phyloP scores from a whole-genome alignment of 345 rosid species.

The Moringa oleifera region DNA sequence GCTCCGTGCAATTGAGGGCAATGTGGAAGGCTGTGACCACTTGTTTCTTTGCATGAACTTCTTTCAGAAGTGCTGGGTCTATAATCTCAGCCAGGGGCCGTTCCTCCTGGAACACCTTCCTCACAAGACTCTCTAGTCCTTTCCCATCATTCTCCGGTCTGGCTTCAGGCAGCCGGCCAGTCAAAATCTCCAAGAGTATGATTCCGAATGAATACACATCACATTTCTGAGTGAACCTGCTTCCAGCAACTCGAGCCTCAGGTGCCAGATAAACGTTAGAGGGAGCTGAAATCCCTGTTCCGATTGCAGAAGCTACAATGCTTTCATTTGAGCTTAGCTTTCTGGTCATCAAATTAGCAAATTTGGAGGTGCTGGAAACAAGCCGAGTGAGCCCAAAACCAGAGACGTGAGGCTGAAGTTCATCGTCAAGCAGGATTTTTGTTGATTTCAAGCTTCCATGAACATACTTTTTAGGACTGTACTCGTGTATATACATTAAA shows the following conservation, averaged over 20 bases:
- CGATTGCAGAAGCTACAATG: conserved; percentile 30
- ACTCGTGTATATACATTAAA: conserved; percentile 75
- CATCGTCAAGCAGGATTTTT: conserved; percentile 80
- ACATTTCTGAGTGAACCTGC: conserved; percentile 74
- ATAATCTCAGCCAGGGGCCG: conserved; percentile 67
- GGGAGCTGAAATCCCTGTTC: conserved; percentile 43
- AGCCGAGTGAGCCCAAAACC: conserved; percentile 73
- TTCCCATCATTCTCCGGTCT: conserved; percentile 55
- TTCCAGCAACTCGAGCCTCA: conserved; percentile 58
- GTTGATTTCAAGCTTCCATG: conserved; percentile 85
- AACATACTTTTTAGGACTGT: conserved; percentile 58
- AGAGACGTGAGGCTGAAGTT: conserved; percentile 69
- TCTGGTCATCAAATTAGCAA: conserved; percentile 35
- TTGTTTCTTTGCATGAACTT: conserved; percentile 65
- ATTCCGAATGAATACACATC: conserved; percentile 89
- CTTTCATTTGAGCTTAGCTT: conserved; percentile 43
- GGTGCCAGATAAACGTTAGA: conserved; percentile 66
- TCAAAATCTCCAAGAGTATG: conserved; percentile 77
- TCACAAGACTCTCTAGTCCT: conserved; percentile 56
- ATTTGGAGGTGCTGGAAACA: conserved; percentile 36
- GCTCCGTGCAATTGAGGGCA: conserved; percentile 84
- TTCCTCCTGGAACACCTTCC: conserved; percentile 65
- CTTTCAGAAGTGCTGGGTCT: conserved; percentile 53
- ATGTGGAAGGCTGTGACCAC: conserved; percentile 62
- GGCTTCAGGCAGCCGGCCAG: conserved; percentile 55